Evolutionary conservation across 2,329 filamentous ascomycete genomes (phyloP), one percentile per base, ranked within the genome.

Genomic region (Stemphylium beticola): DNA sequence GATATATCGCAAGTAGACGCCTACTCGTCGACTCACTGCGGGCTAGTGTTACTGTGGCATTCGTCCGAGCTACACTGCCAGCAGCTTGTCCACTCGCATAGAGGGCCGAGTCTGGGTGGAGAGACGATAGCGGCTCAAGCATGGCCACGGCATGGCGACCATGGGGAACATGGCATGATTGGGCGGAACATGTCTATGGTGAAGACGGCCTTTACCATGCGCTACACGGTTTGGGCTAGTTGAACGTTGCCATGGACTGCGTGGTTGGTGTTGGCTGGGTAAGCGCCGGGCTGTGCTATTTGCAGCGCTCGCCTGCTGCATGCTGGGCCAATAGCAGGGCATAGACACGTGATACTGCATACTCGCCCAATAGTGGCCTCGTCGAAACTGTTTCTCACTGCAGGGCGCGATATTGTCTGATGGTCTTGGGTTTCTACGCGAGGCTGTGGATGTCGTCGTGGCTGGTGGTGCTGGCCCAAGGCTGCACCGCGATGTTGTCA

Each of bases 1-100:
- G 67, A 74, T 75, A 75, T 74, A 73, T 69, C 62, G 55, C 55
- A 55, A 57, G 57, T 70, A 74, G 67, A 66, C 71, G 71, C 71
- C 61, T 58, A 59, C 57, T 49, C 43, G 44, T 55, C 48, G 60
- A 64, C 49, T 61, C 58, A 60, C 58, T 58, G 48, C 26, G 59
- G 58, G 54, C 67, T 57, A 65, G 57, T 65, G 62, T 58, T 55
- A 65, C 64, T 41, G 63, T 72, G 69, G 66, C 68, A 68, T 39
- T 53, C 49, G 60, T 43, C 54, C 56, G 60, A 64, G 55, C 63
- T 67, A 64, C 68, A 66, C 51, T 58, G 66, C 65, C 61, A 68
- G 65, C 60, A 60, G 57, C 66, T 60, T 56, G 64, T 68, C 67
- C 70, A 72, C 55, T 74, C 55, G 67, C 64, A 62, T 55, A 45